Conservation (phyloP, 768 basidiomycete genomes). For the Sistotremastrum suecicum region DNA sequence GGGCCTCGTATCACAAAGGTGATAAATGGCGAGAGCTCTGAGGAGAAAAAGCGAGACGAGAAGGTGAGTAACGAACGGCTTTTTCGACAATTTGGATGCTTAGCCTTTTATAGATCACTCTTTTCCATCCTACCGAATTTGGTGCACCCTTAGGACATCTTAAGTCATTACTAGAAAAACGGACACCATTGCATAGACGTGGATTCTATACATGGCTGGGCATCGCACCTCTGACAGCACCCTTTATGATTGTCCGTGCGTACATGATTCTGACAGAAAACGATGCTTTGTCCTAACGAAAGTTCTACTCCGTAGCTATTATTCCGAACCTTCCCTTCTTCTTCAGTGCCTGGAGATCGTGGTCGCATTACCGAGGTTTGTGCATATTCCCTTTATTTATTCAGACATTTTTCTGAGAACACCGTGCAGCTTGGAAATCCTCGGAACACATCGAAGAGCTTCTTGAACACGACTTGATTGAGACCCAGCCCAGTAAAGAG, state of each 20-base stretch:
- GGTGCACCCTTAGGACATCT: slow-evolving; percentile 29
- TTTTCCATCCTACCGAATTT: slow-evolving; percentile 41
- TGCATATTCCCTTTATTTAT: not conserved
- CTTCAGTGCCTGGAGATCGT: slow-evolving; percentile 74
- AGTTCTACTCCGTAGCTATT: slow-evolving; percentile 31
- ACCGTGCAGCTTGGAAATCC: slow-evolving; percentile 44
- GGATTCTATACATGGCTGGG: slow-evolving; percentile 56
- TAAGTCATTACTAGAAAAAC: slow-evolving; percentile 31
- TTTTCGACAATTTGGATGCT: not conserved
- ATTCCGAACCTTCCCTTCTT: slow-evolving; percentile 80
- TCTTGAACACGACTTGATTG: slow-evolving; percentile 38
- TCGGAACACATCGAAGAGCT: slow-evolving; percentile 54
- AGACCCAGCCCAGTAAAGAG: slow-evolving; percentile 35
- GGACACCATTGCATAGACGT: slow-evolving; percentile 48
- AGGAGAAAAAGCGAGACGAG: slow-evolving; percentile 4
- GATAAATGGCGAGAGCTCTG: slow-evolving; percentile 4
- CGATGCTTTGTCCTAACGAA: not conserved
- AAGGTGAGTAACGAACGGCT: not conserved
- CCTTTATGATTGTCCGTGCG: slow-evolving; percentile 66
- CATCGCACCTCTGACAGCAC: slow-evolving; percentile 58
- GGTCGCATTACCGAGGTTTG: slow-evolving; percentile 70
- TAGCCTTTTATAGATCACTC: slow-evolving; percentile 31
- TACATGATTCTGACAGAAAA: slow-evolving; percentile 2
- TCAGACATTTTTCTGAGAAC: not conserved
- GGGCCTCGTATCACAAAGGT: slow-evolving; percentile 33